phyloP scores from a whole-genome alignment of 768 basidiomycete species.

The Cystobasidium onofrii region DNA sequence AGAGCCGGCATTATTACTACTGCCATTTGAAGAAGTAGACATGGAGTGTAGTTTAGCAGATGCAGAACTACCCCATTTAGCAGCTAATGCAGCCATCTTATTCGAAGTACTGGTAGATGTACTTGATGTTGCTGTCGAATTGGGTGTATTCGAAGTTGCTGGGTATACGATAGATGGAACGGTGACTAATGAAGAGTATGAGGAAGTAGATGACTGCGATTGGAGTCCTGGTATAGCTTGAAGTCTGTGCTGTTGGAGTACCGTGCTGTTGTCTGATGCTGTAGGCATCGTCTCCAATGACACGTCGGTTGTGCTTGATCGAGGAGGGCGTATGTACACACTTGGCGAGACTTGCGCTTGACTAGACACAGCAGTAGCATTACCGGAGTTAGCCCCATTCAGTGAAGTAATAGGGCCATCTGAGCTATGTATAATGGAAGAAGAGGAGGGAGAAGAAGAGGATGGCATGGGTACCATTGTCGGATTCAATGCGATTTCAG shows the following conservation, averaged over 20 bases:
- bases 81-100: background rate
- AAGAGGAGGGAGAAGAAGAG: background rate
- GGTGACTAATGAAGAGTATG: background rate
- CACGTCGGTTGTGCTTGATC: background rate
- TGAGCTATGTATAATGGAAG: background rate
- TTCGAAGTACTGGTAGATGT: background rate
- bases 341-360: background rate
- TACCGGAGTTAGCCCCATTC: no score
- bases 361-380: no score
- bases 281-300: background rate
- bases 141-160: background rate
- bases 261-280: background rate
- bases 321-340: background rate
- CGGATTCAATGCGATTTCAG: background rate
- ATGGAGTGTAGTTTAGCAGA: background rate
- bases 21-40: background rate
- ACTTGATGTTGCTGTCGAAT: background rate
- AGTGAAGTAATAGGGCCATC: no score
- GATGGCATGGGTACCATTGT: no score
- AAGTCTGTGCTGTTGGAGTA: background rate
- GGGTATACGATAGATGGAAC: background rate
- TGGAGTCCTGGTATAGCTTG: background rate
- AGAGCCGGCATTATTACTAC: background rate
- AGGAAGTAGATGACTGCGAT: background rate
- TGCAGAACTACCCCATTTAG: constrained; percentile 1